These are phyloP conservation scores for Suhomyces kunorum DNA, from an alignment of 1,139 yeast species.

Conservation along the genomic window DNA sequence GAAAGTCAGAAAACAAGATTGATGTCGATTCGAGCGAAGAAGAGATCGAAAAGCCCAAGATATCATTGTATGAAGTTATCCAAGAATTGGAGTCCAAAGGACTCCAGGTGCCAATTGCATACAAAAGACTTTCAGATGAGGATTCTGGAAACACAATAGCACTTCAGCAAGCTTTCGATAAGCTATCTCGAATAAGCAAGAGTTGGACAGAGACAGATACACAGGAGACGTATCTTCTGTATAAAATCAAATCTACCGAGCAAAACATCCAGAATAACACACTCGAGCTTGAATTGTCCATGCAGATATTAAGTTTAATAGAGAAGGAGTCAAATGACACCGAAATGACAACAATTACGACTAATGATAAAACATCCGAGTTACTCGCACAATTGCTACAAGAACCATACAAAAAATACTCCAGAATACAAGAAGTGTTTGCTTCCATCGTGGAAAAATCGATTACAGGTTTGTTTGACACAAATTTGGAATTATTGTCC, in stretches of 20 bases:
- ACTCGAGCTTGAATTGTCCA: slow-evolving; percentile 7
- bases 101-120: slow-evolving; percentile 29
- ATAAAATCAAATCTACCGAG: slow-evolving; percentile 19
- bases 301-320: slow-evolving; percentile 4
- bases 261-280: slow-evolving; percentile 2
- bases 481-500: slow-evolving; percentile 7
- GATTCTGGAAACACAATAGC: slow-evolving; percentile 5
- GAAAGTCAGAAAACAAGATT: slow-evolving; percentile 10
- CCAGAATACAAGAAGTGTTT: slow-evolving; percentile 2
- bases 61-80: slow-evolving; percentile 28
- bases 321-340: neutral
- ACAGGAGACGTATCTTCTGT: slow-evolving; percentile 23
- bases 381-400: slow-evolving; percentile 3
- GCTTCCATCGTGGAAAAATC: slow-evolving; percentile 8
- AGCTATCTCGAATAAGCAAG: slow-evolving; percentile 19
- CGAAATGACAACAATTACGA: neutral
- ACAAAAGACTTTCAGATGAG: slow-evolving; percentile 28
- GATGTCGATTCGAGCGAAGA: slow-evolving; percentile 21
- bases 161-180: slow-evolving; percentile 15
- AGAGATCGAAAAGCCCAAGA: slow-evolving; percentile 11
- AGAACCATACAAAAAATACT: slow-evolving; percentile 2
- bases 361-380: neutral
- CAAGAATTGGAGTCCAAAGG: slow-evolving; percentile 30
- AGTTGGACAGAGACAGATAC: slow-evolving; percentile 21
- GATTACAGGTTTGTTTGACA: slow-evolving; percentile 14